Base-by-base conservation (phyloP, 2,329 filamentous ascomycete genomes). In the Colletotrichum sojae region DNA sequence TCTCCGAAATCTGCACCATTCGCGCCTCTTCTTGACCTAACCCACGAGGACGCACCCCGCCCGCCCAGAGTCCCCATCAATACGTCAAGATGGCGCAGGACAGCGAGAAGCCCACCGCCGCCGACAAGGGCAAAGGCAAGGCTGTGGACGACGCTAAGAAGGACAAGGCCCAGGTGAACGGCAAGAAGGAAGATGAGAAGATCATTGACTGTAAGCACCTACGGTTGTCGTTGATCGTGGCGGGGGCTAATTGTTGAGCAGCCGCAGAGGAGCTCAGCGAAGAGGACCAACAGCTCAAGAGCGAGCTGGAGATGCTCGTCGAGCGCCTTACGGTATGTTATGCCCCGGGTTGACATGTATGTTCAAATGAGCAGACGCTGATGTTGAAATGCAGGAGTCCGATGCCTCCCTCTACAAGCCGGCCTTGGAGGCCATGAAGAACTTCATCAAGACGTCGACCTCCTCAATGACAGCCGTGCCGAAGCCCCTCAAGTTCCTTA, bases 391-490 rank as follows among this genome's bases (percentile, higher is more conserved):
- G 3, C 77, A 97, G 94, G 96, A 98, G 85, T 88, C 92, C 73
- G 93, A 98, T 83, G 87, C 88, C 73, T 91, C 90, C 68, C 92
- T 98, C 74, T 98, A 98, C 86, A 95, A 95, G 81, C 90, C 95
- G 69, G 93, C 96, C 63, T 86, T 99, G 74, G 95, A 98, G 82
- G 92, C 94, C 74, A 98, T 99, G 90, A 98, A 98, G 86, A 94
- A 91, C 77, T 97, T 94, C 79, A 99, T 99, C 87, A 98, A 98
- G 86, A 99, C 96, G 64, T 97, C 96, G 69, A 99, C 96, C 73
- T 98, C 95, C 69, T 99, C 97, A 53, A 99, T 99, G 96, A 99
- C 96, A 56, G 96, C 96, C 69, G 96, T 99, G 71, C 96, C 97
- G 25, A 99, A 99, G 84, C 96, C 96, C 40, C 88, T 99, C 76